phyloP scores from a whole-genome alignment of 495 filamentous ascomycete genomes.

The Penicillium herquei region DNA sequence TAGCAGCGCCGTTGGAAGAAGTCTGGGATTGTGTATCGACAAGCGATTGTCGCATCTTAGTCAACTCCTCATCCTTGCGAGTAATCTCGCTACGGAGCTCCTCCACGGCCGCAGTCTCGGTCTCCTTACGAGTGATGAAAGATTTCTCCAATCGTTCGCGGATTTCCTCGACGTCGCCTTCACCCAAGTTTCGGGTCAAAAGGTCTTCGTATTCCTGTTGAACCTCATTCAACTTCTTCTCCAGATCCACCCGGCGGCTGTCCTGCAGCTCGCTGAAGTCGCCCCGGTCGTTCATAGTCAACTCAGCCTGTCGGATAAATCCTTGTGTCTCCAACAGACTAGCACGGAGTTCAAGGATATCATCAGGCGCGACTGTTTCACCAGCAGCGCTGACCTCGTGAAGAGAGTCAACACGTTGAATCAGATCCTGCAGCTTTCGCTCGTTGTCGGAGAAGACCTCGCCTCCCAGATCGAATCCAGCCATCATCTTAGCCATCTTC shows the following conservation, averaged over 20 bases:
- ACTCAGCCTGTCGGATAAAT: slow-evolving; percentile 88
- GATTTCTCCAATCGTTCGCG: slow-evolving; percentile 74
- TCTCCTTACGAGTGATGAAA: slow-evolving; percentile 69
- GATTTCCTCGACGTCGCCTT: slow-evolving; percentile 78
- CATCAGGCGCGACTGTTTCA: slow-evolving; percentile 77
- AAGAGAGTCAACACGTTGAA: slow-evolving; percentile 75
- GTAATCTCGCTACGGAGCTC: slow-evolving; percentile 71
- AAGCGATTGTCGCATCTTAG: slow-evolving; percentile 67
- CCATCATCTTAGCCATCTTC: slow-evolving; percentile 99
- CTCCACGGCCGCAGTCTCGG: slow-evolving; percentile 64
- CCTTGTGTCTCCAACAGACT: slow-evolving; percentile 85
- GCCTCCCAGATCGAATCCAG: slow-evolving; percentile 87
- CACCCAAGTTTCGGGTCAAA: slow-evolving; percentile 73
- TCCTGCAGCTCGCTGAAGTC: slow-evolving; percentile 61
- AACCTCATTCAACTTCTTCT: slow-evolving; percentile 66
- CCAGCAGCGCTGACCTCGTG: slow-evolving; percentile 73
- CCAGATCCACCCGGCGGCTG: slow-evolving; percentile 67
- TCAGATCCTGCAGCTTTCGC: slow-evolving; percentile 72
- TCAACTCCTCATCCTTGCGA: slow-evolving; percentile 73
- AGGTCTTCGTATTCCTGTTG: slow-evolving; percentile 80
- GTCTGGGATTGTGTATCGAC: slow-evolving; percentile 71
- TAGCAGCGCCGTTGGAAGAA: slow-evolving; percentile 64
- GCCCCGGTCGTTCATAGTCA: slow-evolving; percentile 67
- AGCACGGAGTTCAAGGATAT: slow-evolving; percentile 70
- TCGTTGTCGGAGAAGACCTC: slow-evolving; percentile 93